Evolutionary conservation across 345 rosid species (phyloP).

Genomic region (Salix arbutifolia): DNA sequence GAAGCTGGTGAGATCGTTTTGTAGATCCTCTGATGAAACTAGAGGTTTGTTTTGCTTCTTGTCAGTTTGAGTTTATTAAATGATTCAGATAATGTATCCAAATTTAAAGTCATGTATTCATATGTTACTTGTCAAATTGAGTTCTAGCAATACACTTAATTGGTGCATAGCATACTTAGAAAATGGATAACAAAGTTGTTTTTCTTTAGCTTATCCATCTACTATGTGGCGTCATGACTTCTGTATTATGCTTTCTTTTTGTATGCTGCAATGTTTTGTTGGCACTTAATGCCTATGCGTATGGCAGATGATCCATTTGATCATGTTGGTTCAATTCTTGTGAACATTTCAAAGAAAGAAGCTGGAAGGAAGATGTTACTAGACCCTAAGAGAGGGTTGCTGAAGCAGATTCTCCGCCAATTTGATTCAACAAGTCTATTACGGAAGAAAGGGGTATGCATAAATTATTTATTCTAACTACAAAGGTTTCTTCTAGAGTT

Average conservation of each 20-base stretch:
- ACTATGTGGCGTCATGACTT: background rate
- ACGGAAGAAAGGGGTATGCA: conserved; percentile 83
- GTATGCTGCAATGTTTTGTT: conserved; percentile 1
- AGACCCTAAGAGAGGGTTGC: conserved; percentile 71
- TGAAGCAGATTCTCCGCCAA: conserved; percentile 81
- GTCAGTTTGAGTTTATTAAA: conserved; percentile 4
- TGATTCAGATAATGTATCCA: background rate
- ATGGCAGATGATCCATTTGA: conserved; percentile 80
- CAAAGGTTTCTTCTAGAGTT: background rate
- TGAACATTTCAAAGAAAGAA: conserved; percentile 82
- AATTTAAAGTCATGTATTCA: background rate
- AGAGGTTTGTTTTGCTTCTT: conserved; percentile 37
- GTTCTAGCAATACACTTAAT: background rate
- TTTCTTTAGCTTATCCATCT: background rate
- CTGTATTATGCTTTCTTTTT: background rate
- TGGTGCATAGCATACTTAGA: background rate
- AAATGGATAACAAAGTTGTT: background rate
- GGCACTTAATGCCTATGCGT: conserved; percentile 11
- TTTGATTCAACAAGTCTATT: conserved; percentile 62
- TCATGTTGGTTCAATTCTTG: conserved; percentile 87
- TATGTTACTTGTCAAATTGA: background rate
- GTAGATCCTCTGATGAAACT: conserved; percentile 58
- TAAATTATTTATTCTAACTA: conserved; percentile 5
- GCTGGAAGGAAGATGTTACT: conserved; percentile 70
- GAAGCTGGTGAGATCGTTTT: conserved; percentile 91